These are phyloP conservation scores for Trypanosomatidae sp. DNA, from an alignment of 208 protist species.

Conservation along the genomic window DNA sequence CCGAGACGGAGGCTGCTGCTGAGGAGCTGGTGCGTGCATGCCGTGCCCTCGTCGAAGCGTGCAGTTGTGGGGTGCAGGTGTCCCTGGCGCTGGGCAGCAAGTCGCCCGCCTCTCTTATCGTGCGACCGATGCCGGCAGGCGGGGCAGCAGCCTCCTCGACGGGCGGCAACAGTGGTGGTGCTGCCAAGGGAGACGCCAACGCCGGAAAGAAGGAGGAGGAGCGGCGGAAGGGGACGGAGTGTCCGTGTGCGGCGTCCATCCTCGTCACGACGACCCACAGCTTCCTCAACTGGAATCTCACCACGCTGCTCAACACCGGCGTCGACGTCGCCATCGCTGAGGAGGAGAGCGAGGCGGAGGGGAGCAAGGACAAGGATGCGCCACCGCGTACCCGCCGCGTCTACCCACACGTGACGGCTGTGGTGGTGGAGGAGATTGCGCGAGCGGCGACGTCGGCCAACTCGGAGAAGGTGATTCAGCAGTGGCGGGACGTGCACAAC, in stretches of 20 bases:
- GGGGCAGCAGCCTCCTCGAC: not conserved
- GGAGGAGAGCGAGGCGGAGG: not conserved
- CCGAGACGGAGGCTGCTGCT: conserved; percentile 30
- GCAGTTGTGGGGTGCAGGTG: conserved; percentile 4
- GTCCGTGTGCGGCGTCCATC: conserved; percentile 18
- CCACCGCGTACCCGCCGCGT: conserved; percentile 8
- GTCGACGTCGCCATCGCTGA: conserved; percentile 12
- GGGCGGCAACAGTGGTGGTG: not conserved
- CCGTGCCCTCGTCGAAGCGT: conserved; percentile 12
- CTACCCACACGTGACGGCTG: conserved; percentile 33
- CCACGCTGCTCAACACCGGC: conserved; percentile 20
- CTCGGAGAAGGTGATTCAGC: conserved; percentile 22
- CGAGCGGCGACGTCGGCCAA: not conserved
- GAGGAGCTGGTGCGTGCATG: conserved; percentile 23
- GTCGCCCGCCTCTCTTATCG: conserved; percentile 14
- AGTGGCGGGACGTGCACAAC: conserved; percentile 19
- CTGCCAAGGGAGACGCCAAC: not conserved
- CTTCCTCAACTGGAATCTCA: conserved; percentile 28
- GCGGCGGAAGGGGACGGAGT: no score
- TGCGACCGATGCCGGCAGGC: no score
- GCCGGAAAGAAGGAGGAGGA: no score
- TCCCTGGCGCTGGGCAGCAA: conserved; percentile 3
- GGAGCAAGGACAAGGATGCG: not conserved
- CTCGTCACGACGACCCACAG: conserved; percentile 27
- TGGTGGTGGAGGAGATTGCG: conserved; percentile 42